Evolutionary conservation across 1,284 basidiomycete species (phyloP).

Genomic region (Tausonia pullulans): DNA sequence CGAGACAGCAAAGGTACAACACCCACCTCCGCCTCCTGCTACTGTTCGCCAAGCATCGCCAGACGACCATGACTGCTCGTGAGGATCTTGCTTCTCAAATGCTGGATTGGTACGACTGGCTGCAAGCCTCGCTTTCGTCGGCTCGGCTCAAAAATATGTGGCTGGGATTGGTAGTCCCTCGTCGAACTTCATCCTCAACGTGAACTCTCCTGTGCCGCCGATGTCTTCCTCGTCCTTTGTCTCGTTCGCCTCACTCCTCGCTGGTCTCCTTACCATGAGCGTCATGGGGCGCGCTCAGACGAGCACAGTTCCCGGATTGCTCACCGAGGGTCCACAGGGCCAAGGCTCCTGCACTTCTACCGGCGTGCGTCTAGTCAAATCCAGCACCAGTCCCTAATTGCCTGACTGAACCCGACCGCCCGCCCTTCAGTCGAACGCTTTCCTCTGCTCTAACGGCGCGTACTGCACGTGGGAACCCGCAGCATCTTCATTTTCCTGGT

Average conservation of each 20-base stretch:
- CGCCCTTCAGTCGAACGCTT: constrained; percentile 5
- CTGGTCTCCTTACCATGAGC: constrained; percentile 18
- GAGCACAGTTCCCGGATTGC: not conserved
- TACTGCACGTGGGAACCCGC: constrained; percentile 15
- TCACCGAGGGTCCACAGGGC: not conserved
- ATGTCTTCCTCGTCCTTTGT: not conserved
- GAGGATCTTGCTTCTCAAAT: too few species aligned
- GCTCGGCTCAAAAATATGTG: too few species aligned
- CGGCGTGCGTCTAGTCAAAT: not conserved
- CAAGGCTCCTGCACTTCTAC: constrained; percentile 10
- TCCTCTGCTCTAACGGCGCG: constrained; percentile 19
- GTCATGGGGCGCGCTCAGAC: not conserved
- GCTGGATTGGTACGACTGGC: too few species aligned
- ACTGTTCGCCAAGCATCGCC: too few species aligned
- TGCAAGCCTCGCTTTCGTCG: too few species aligned
- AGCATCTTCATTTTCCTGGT: not conserved
- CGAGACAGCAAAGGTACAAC: not conserved
- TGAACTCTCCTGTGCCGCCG: too few species aligned
- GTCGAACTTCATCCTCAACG: too few species aligned
- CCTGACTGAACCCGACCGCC: not conserved
- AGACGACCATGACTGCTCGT: too few species aligned
- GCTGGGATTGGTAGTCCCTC: too few species aligned
- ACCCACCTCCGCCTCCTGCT: too few species aligned
- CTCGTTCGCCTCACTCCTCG: constrained; percentile 16
- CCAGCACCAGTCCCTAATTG: not conserved